These are phyloP conservation scores for Aspergillus bertholletiae DNA, from an alignment of 495 filamentous ascomycete species.

Conservation along the genomic window DNA sequence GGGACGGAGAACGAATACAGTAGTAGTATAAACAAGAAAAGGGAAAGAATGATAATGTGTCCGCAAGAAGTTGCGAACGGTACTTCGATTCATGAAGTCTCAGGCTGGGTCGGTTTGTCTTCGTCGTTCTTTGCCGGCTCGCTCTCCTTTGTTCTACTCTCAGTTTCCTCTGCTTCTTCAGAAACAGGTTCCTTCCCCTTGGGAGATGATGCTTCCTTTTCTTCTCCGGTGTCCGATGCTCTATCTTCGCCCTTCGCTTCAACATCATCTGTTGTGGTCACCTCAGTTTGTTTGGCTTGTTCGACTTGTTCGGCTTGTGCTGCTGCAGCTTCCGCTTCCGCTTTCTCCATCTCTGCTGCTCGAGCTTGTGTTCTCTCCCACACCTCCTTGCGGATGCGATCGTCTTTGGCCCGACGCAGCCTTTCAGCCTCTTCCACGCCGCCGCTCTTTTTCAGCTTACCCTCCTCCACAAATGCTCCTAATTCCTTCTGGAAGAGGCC, in stretches of 20 bases:
- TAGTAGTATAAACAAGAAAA: neutral
- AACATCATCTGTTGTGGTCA: slow-evolving; percentile 4
- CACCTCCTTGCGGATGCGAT: slow-evolving; percentile 78
- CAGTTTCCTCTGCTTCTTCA: slow-evolving; percentile 1
- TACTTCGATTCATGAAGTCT: neutral
- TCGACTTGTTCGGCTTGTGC: slow-evolving; percentile 29
- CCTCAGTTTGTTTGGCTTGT: neutral
- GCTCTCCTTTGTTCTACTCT: neutral
- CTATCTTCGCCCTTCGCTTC: slow-evolving; percentile 1
- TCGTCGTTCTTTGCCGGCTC: slow-evolving; percentile 3
- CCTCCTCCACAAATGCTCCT: slow-evolving; percentile 82
- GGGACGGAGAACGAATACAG: neutral
- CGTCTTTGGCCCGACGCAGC: slow-evolving; percentile 79
- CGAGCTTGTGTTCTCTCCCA: slow-evolving; percentile 66
- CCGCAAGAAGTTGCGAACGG: neutral
- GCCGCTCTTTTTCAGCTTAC: slow-evolving; percentile 90
- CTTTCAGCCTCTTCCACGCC: slow-evolving; percentile 93
- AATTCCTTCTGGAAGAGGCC: slow-evolving; percentile 89
- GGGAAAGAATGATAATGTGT: neutral
- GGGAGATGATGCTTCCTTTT: neutral
- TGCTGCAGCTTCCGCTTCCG: slow-evolving; percentile 19
- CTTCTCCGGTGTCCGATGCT: slow-evolving; percentile 1
- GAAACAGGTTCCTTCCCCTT: slow-evolving; percentile 7
- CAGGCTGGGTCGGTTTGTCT: neutral
- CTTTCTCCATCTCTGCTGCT: slow-evolving; percentile 41